Evolutionary conservation across 2,329 filamentous ascomycete genomes (phyloP), one percentile per base, ranked within the genome.

Genomic region (Lithohypha guttulata): DNA sequence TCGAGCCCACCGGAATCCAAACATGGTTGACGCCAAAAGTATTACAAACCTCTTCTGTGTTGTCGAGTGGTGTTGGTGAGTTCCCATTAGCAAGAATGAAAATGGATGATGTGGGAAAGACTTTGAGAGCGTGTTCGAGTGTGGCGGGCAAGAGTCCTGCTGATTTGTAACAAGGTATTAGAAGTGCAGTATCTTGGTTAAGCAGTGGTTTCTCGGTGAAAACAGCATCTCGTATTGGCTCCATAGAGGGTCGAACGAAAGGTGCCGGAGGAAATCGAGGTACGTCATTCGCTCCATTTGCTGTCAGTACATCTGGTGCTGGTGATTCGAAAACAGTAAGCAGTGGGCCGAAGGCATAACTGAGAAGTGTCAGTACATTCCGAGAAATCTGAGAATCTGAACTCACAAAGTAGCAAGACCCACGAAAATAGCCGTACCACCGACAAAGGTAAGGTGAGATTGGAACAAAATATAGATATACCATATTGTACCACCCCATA

Each of bases 101-200:
- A 32, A 69, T 66, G 37, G 68, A 60, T 8, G 57, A 53, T 1
- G 61, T 50, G 0, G 64, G 65, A 42, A 69, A 70, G 34, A 68
- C 57, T 39, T 65, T 62, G 21, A 68, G 46, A 0, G 66, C 65
- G 1, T 65, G 64, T 41, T 62, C 55, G 6, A 69, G 46, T 1
- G 66, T 67, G 1, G 55, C 54, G 2, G 54, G 58, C 18, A 69
- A 61, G 26, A 67, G 56, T 1, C 51, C 47, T 4, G 58, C 65
- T 2, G 65, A 63, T 47, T 65, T 66, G 51, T 68, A 68, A 46
- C 65, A 68, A 9, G 66, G 65, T n/a, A 69, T 68, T 10, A 68
- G 47, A 2, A 67, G 53, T 0, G 62, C 62, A 1, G 61, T 65
- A 27, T 25, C 33, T n/a, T n/a, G n/a, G n/a, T n/a, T n/a, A n/a